Base-by-base conservation (phyloP, 306 rosid genomes). In the Acacia crassicarpa region DNA sequence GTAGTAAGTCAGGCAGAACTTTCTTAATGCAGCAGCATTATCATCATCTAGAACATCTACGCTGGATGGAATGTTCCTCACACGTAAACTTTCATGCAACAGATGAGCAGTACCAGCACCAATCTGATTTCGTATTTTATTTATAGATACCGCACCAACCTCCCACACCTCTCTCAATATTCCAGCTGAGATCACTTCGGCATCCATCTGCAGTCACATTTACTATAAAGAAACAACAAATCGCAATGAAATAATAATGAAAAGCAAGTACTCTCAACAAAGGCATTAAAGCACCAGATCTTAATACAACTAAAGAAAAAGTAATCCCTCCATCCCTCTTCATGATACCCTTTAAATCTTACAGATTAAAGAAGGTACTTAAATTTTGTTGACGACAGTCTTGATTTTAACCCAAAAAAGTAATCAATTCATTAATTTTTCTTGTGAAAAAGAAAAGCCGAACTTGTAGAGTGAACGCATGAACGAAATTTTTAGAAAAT, bases 171-270 rank as follows among this genome's bases (percentile, higher is more conserved):
- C 91, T 62, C 92, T 85, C 67, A 95, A 86, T 71, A 95, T 87
- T 74, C 92, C 96, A 61, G 97, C 93, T 8, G 97, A 92, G 78
- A 95, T 93, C 53, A 93, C 97, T 80, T 93, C 99, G 0, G 97
- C 99, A 81, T 95, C 99, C 98, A 92, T 93, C 93, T 92, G 86
- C 81, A 84, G 65, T 67, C 79, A 82, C 67, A 78, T 66, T 75
- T 56, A 67, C 88, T 82, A 87, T 83, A 86, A 77, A 75, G 33
- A 77, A 83, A 85, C 84, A 77, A 85, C 80, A 75, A 87, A 80
- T 67, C 5, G 73, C 71, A 78, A 72, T 43, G 81, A 82, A 82
- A 74, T 48, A 56, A 23, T n/a, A 65, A 53, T 63, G 32, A 75
- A 76, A 68, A n/a, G 6, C 44, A 75, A 56, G 27, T 78, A 23